These are phyloP conservation scores for Naganishia kalamii DNA, from an alignment of 768 basidiomycete species.

Conservation along the genomic window DNA sequence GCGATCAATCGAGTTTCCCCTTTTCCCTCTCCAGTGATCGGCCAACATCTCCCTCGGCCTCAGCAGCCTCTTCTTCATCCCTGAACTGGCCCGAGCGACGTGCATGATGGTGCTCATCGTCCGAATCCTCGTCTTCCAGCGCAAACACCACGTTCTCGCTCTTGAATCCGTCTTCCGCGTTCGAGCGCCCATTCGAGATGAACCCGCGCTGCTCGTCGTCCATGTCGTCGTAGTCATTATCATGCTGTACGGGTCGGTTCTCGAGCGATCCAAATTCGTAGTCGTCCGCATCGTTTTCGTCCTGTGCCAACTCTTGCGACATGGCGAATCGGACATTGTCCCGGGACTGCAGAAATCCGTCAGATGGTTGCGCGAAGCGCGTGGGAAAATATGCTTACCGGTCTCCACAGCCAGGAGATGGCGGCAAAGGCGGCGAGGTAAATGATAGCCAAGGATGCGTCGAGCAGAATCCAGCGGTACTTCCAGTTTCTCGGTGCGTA, in stretches of 20 bases:
- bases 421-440: slow-evolving; percentile 73
- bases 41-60: slow-evolving; percentile 2
- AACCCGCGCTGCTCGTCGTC: slow-evolving; percentile 20
- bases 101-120: slow-evolving; percentile 9
- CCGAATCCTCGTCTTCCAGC: slow-evolving; percentile 26
- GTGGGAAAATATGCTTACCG: too few species aligned
- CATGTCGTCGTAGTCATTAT: slow-evolving; percentile 20
- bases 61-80: slow-evolving; percentile 10
- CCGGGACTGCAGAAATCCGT: slow-evolving; percentile 30
- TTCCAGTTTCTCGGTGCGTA: slow-evolving; percentile 88
- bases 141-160: slow-evolving; percentile 23
- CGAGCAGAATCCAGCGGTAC: slow-evolving; percentile 89
- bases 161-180: slow-evolving; percentile 4
- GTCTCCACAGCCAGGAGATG: slow-evolving; percentile 89
- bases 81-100: slow-evolving; percentile 5
- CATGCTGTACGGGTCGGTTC: slow-evolving; percentile 14
- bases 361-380: slow-evolving; percentile 50
- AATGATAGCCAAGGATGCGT: slow-evolving; percentile 85
- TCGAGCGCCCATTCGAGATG: slow-evolving; percentile 8
- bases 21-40: background rate
- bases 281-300: slow-evolving; percentile 82
- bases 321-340: slow-evolving; percentile 61
- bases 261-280: slow-evolving; percentile 27
- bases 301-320: slow-evolving; percentile 93
- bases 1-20: slow-evolving; percentile 7